Evolutionary conservation across 192 early-diverging fungal species (phyloP), one percentile per base, ranked within the genome.

Genomic region (Dimargaris cristalligena): DNA sequence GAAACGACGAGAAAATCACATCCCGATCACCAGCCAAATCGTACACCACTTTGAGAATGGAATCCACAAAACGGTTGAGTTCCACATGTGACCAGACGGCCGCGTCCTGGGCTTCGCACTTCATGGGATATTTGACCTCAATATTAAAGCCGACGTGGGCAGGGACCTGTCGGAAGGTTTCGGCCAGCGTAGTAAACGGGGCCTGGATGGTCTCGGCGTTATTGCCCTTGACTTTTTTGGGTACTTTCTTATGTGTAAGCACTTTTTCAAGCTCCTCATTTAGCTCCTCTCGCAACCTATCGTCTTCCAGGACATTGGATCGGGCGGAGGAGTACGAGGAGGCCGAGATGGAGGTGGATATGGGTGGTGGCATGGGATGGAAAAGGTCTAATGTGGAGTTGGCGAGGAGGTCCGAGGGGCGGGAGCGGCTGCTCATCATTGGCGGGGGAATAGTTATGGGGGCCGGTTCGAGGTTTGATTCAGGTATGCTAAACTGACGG

Each of bases 81-180:
- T 94, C 94, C 33, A 82, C 80, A 56, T 78, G 77, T 16, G 75
- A 63, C 14, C 67, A 77, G 16, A 97, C 71, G 32, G 78, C 75
- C 28, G 80, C 82, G 32, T 73, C 72, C 67, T 91, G 85, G 38
- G 90, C 88, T 63, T 97, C 94, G 58, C 92, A 83, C 6, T 87
- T 71, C 80, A 89, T 87, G 4, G 94, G 94, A 60, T 94, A 97
- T 71, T 97, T 97, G 69, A 97, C 79, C 66, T 97, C 94, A 56
- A 97, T 87, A 62, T 94, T 93, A 64, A 94, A 97, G 4, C 90
- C 92, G 32, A 87, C 79, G 10, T 69, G 63, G 4, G 68, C 64
- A 0, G 92, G 91, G 23, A 94, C 79, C 28, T 67, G 74, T 77
- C 85, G 67, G 54, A 88, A 86, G 8, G 86, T 81, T 44, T 89